These are phyloP conservation scores for Besnoitia besnoiti DNA, from an alignment of 169 alveolate species.

Conservation along the genomic window DNA sequence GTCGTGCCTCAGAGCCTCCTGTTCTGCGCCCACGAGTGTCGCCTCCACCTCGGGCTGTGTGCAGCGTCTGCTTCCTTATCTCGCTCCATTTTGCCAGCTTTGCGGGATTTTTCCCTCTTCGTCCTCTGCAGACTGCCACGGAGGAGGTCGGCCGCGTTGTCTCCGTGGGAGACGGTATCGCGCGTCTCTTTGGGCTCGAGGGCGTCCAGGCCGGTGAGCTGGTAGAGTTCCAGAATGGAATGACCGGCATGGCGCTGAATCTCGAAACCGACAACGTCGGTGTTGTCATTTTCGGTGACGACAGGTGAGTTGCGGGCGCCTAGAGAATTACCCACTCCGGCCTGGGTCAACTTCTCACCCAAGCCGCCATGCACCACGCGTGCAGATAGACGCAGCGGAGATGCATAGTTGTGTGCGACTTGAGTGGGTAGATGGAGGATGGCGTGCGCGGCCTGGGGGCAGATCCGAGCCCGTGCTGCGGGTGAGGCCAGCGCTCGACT, in stretches of 20 bases:
- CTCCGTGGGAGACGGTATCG: conserved; percentile 97
- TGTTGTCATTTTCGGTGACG: conserved; percentile 97
- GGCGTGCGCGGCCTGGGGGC: too few relatives aligned
- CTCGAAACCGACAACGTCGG: conserved; percentile 97
- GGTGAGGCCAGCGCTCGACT: too few relatives aligned
- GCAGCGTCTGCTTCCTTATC: neutral
- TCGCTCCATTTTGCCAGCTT: neutral
- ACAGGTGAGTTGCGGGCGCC: conserved; percentile 82
- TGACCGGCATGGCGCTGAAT: conserved; percentile 97
- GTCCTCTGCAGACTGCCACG: conserved; percentile 54
- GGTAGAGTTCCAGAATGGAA: conserved; percentile 64
- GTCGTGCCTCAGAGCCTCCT: too few relatives aligned
- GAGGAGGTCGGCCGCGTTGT: conserved; percentile 95
- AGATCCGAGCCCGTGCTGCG: too few relatives aligned
- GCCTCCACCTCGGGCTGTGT: neutral
- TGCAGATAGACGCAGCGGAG: too few relatives aligned
- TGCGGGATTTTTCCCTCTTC: neutral
- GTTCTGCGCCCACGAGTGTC: neutral
- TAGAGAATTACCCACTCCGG: too few relatives aligned
- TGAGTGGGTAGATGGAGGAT: too few relatives aligned
- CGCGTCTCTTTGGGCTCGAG: conserved; percentile 95
- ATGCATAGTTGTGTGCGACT: too few relatives aligned
- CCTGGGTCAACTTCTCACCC: too few relatives aligned
- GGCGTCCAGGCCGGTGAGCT: conserved; percentile 92
- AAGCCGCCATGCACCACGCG: too few relatives aligned